Evolutionary conservation across 306 rosid species (phyloP).

Genomic region (Mimosa pudica): DNA sequence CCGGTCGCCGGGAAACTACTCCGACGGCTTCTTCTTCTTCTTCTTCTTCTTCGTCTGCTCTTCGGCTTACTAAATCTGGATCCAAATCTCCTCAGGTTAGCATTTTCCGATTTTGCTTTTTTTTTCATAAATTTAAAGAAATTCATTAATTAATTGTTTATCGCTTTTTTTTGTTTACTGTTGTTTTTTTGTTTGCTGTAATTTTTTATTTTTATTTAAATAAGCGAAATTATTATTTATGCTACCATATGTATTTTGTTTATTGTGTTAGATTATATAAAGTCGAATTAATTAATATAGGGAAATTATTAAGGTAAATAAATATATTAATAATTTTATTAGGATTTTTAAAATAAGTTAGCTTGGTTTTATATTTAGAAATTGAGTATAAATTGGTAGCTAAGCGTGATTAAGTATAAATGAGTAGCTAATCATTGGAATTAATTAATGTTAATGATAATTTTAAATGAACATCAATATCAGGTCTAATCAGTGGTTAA

Average conservation of each 20-base stretch:
- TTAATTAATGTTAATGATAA: slow-evolving; percentile 23
- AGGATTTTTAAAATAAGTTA: too few species aligned
- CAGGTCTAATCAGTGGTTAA: slow-evolving; percentile 27
- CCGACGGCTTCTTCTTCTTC: slow-evolving; percentile 68
- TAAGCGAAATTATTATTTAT: too few species aligned
- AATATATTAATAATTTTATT: too few species aligned
- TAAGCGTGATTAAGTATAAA: slow-evolving; percentile 5
- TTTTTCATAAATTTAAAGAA: neutral
- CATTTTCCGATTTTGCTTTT: slow-evolving; percentile 25
- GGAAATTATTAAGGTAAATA: too few species aligned
- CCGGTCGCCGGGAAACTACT: slow-evolving; percentile 48
- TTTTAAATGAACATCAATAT: slow-evolving; percentile 28
- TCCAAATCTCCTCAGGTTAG: slow-evolving; percentile 76
- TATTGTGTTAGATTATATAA: too few species aligned
- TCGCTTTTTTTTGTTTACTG: neutral
- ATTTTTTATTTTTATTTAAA: too few species aligned
- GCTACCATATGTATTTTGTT: too few species aligned
- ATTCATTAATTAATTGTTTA: slow-evolving; percentile 1
- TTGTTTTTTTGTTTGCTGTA: slow-evolving; percentile 28
- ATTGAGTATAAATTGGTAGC: too few species aligned
- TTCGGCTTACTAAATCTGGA: slow-evolving; percentile 58
- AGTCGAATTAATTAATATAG: too few species aligned
- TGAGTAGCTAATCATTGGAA: neutral
- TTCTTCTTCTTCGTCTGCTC: slow-evolving; percentile 64
- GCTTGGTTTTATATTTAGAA: too few species aligned